A percentile compares a stretch with the other conserved stretches of the same genome.
Evolutionary conservation across 1,284 basidiomycete genomes (phyloP).

Genomic region (Microstroma glucosiphilum): DNA sequence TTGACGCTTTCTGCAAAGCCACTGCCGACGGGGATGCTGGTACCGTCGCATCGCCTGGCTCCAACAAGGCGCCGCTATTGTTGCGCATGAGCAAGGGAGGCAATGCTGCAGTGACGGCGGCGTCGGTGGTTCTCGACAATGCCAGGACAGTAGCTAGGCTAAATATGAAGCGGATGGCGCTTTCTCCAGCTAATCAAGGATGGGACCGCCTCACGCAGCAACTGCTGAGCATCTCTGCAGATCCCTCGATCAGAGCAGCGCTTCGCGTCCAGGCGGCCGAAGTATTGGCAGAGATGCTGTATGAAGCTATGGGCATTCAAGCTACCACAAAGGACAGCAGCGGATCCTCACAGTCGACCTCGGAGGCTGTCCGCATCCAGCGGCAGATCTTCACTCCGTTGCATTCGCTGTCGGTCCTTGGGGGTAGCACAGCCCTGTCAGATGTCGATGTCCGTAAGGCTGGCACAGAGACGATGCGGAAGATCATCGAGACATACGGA

Average conservation of each 20-base stretch:
- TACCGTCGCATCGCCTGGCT: not conserved
- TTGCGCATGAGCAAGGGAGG: not conserved
- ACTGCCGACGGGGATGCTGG: not conserved
- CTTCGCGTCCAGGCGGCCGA: conserved; percentile 82
- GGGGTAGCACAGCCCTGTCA: conserved; percentile 50
- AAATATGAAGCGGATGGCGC: conserved; percentile 79
- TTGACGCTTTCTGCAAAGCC: conserved; percentile 52
- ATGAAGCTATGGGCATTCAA: conserved; percentile 57
- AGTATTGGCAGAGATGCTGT: conserved; percentile 72
- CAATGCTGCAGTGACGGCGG: conserved; percentile 25
- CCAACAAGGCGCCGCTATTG: too few relatives aligned
- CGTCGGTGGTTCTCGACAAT: conserved; percentile 62
- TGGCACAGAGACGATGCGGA: conserved; percentile 79
- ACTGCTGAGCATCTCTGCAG: conserved; percentile 67
- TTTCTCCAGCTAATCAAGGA: conserved; percentile 69
- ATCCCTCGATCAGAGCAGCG: conserved; percentile 63
- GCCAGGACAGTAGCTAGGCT: conserved; percentile 70
- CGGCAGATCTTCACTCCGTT: conserved; percentile 74
- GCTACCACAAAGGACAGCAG: conserved; percentile 56
- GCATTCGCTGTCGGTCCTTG: conserved; percentile 66
- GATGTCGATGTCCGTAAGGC: conserved; percentile 70
- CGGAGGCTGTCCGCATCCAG: conserved; percentile 59
- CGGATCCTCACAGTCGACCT: conserved; percentile 13
- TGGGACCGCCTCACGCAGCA: conserved; percentile 77
- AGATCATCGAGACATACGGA: conserved; percentile 76